Evolutionary conservation across 75 land plant species (phyloP), one percentile per base, ranked within the genome.

Genomic region (Azolla pinnata): DNA sequence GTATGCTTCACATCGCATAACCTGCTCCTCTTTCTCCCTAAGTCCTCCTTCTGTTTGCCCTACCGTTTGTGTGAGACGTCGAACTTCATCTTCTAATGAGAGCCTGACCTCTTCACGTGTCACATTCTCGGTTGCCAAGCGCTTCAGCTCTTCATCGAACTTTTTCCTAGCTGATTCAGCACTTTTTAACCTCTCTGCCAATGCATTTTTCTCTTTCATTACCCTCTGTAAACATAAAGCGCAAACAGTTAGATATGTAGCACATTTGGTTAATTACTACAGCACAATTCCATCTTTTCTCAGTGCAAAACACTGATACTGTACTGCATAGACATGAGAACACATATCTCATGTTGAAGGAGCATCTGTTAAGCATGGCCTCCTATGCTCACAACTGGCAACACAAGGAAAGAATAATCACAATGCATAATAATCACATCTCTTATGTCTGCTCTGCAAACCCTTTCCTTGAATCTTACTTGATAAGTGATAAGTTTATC

Each of bases 11-110:
- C 83, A 93, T 31, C 83, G 76, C 60, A 78, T 78, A 66, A 93
- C 83, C 63, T 85, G 96, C 35, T 81, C 87, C 70, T 93, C 96
- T 60, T 93, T 93, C 71, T 85, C 96, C 33, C 87, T 48, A 58
- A 85, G 84, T 55, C 82, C 90, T 50, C 81, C 83, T 73, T 83
- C 87, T 54, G 87, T 80, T 64, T 85, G 84, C 42, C 81, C 96
- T 67, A 85, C 87, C 34, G 96, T 88, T 72, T 89, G 73, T 5
- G 71, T 88, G 44, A 93, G 67, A 44, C 84, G 74, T 5, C 78
- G 87, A 34, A 89, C 82, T 77, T 93, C 98, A 75, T 83, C 78
- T 74, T 85, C 87, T 62, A 88, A 83, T 23, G 96, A 88, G 53
- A 80, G 86, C 35, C 89, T 67, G 3, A 82, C 71, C 67, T 92